phyloP scores from a whole-genome alignment of 495 filamentous ascomycete genomes.

The Trypethelium eluteriae region DNA sequence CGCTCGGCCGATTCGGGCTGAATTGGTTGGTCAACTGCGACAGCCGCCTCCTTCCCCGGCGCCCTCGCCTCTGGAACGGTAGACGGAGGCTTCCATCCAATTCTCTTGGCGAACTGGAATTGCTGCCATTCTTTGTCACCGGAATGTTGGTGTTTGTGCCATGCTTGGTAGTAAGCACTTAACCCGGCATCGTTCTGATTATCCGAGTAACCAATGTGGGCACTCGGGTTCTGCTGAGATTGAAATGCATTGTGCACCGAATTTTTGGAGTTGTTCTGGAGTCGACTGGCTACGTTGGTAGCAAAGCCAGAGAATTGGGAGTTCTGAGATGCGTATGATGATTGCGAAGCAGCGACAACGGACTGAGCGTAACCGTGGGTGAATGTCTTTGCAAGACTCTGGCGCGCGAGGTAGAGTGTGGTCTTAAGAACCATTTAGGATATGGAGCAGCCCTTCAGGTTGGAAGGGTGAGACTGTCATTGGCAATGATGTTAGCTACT shows the following conservation, averaged over 20 bases:
- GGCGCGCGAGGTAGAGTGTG: slow-evolving; percentile 87
- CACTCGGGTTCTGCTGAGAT: slow-evolving; percentile 28
- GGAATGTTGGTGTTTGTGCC: slow-evolving; percentile 65
- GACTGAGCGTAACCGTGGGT: slow-evolving; percentile 97
- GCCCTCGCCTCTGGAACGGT: slow-evolving; percentile 46
- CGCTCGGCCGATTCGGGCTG: slow-evolving; percentile 45
- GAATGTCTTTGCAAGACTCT: slow-evolving; percentile 90
- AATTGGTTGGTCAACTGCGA: slow-evolving; percentile 41
- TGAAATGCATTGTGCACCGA: slow-evolving; percentile 33
- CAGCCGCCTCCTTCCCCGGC: slow-evolving; percentile 33
- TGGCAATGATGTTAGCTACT: background rate
- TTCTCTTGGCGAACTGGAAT: slow-evolving; percentile 75
- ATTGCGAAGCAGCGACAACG: slow-evolving; percentile 88
- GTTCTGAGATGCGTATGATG: slow-evolving; percentile 72
- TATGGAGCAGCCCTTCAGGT: slow-evolving; percentile 40
- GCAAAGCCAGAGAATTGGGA: slow-evolving; percentile 42
- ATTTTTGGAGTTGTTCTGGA: slow-evolving; percentile 53
- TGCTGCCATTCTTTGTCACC: slow-evolving; percentile 82
- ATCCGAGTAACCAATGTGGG: slow-evolving; percentile 15
- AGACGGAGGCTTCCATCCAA: slow-evolving; percentile 68
- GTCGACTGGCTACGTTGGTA: slow-evolving; percentile 45
- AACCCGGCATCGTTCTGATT: slow-evolving; percentile 37
- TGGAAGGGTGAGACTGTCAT: slow-evolving; percentile 39
- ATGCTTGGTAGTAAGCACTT: slow-evolving; percentile 82
- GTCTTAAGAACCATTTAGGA: slow-evolving; percentile 78